A percentile compares a stretch with the other conserved stretches of the same genome.
Evolutionary conservation across 352 stramenopile species (phyloP).

Genomic region (Phytophthora citricola): DNA sequence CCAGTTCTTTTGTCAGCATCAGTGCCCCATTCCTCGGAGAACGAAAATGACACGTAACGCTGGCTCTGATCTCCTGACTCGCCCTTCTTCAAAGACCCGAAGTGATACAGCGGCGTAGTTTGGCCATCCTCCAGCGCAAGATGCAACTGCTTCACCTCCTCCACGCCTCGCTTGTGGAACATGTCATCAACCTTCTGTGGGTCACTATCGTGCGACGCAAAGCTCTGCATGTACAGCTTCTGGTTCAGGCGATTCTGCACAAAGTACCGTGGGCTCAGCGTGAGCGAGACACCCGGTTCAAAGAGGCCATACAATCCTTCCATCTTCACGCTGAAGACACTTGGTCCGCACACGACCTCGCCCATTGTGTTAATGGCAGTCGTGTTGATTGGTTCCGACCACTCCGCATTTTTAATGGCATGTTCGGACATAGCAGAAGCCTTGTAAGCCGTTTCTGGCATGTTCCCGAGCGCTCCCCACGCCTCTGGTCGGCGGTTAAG

Average conservation of each 20-base stretch:
- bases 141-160: constrained; percentile 65
- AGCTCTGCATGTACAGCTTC: constrained; percentile 79
- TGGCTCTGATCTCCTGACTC: constrained; percentile 64
- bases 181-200: constrained; percentile 68
- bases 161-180: constrained; percentile 73
- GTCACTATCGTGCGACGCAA: constrained; percentile 67
- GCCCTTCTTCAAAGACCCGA: constrained; percentile 75
- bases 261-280: constrained; percentile 82
- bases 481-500: constrained; percentile 56
- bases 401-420: constrained; percentile 65
- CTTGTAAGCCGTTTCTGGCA: constrained; percentile 58
- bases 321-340: constrained; percentile 84
- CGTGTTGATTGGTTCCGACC: constrained; percentile 85
- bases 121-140: constrained; percentile 64
- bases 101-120: constrained; percentile 79
- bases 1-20: constrained; percentile 67
- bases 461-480: constrained; percentile 65
- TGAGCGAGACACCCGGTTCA: constrained; percentile 76
- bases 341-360: constrained; percentile 74
- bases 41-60: constrained; percentile 87
- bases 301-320: constrained; percentile 85
- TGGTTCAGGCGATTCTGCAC: constrained; percentile 86
- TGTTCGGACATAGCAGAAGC: constrained; percentile 63
- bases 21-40: constrained; percentile 62
- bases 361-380: constrained; percentile 88